A percentile compares a stretch with the other conserved stretches of the same genome.
Evolutionary conservation across 352 stramenopile species (phyloP).

Genomic region (Phytophthora vignae): DNA sequence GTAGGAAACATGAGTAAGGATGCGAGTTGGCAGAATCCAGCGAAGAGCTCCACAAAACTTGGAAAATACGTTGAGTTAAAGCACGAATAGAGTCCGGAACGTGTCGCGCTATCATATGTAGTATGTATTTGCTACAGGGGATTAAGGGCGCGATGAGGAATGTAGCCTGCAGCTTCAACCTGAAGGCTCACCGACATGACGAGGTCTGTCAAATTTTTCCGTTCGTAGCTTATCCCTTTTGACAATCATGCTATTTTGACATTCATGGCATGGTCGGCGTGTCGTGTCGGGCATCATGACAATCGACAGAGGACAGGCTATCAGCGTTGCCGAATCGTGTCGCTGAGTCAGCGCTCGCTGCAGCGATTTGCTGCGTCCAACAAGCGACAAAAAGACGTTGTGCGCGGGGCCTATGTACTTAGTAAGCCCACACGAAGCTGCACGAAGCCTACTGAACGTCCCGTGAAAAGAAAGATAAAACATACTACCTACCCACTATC

Average conservation of each 20-base stretch:
- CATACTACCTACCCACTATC: no score
- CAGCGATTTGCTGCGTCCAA: background rate
- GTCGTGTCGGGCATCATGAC: background rate
- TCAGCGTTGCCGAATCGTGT: background rate
- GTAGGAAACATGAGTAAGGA: constrained; percentile 15
- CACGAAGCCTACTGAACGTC: background rate
- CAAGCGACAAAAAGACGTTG: background rate
- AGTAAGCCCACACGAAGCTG: background rate
- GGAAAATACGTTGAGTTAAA: constrained; percentile 28
- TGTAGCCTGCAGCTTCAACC: constrained; percentile 21
- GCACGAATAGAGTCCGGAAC: constrained; percentile 29
- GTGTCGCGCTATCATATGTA: constrained; percentile 11
- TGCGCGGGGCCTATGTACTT: background rate
- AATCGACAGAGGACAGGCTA: background rate
- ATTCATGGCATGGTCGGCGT: background rate
- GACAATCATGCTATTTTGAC: background rate
- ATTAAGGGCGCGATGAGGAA: constrained; percentile 19
- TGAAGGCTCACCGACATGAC: constrained; percentile 5
- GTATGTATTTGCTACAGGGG: background rate
- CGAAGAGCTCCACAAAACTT: constrained; percentile 7
- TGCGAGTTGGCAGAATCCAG: constrained; percentile 24
- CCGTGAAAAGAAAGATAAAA: background rate
- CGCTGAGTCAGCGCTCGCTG: background rate
- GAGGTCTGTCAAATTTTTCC: background rate
- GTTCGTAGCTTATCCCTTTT: background rate